A percentile compares a stretch with the other conserved stretches of the same genome.
Evolutionary conservation across 148 eudicot species (phyloP).

Genomic region (Diospyros lotus): DNA sequence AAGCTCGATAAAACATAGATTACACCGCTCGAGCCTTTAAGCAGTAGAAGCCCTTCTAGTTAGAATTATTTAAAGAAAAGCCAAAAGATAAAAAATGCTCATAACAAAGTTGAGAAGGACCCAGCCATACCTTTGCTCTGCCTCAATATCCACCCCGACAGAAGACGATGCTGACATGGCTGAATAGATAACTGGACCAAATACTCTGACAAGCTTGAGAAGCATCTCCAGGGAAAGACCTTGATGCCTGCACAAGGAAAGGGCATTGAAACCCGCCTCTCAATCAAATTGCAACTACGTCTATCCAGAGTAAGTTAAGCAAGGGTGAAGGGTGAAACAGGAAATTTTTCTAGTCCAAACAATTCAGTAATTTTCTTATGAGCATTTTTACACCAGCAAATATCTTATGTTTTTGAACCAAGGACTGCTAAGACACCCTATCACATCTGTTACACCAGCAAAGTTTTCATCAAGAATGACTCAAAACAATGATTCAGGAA

Average conservation of each 20-base stretch:
- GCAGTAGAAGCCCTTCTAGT: constrained; percentile 4
- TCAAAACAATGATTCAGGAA: no score
- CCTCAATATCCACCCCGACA: constrained; percentile 97
- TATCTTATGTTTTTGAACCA: no score
- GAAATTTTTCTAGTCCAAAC: no score
- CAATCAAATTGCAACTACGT: not conserved
- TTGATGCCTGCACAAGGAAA: constrained; percentile 54
- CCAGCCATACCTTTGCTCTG: constrained; percentile 76
- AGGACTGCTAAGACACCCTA: no score
- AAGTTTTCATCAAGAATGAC: no score
- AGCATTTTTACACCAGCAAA: no score
- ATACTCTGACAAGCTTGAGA: constrained; percentile 78
- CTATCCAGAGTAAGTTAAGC: not conserved
- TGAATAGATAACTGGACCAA: constrained; percentile 87
- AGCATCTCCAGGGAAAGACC: constrained; percentile 81
- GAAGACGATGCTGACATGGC: constrained; percentile 77
- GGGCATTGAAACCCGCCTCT: constrained; percentile 5
- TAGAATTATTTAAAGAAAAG: not conserved
- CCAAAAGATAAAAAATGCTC: not conserved
- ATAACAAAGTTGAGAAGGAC: not conserved
- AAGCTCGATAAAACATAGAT: constrained; percentile 81
- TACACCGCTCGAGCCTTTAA: constrained; percentile 84
- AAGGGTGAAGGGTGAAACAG: not conserved
- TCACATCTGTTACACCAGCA: no score
- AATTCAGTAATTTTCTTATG: no score